A percentile compares a stretch with the other conserved stretches of the same genome.
phyloP scores from a whole-genome alignment of 164 flowering plant species.

The Euptelea pleiosperma region DNA sequence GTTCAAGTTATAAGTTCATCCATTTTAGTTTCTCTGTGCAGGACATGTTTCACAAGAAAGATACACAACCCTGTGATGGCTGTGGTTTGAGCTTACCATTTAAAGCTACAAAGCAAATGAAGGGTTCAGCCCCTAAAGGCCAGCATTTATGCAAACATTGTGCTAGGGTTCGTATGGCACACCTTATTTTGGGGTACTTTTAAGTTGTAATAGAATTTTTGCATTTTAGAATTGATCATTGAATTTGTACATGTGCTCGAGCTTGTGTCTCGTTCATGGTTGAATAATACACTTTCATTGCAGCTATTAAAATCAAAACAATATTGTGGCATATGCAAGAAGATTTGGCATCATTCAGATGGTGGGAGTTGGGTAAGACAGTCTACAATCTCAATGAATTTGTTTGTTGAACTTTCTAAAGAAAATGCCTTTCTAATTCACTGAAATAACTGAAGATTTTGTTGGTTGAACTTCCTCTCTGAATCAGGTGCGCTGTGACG shows the following conservation, averaged over 20 bases:
- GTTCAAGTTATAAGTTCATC: slow-evolving; percentile 3
- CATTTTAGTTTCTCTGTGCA: slow-evolving; percentile 28
- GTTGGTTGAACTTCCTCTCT: slow-evolving; percentile 1
- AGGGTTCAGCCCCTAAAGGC: slow-evolving; percentile 28
- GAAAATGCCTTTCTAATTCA: neutral
- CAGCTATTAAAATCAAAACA: slow-evolving; percentile 81
- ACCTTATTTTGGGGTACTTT: slow-evolving; percentile 1
- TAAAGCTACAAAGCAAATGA: slow-evolving; percentile 47
- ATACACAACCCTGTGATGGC: slow-evolving; percentile 46
- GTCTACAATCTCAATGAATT: neutral
- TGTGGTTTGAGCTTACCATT: slow-evolving; percentile 62
- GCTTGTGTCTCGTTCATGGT: slow-evolving; percentile 1
- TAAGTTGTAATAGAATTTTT: neutral
- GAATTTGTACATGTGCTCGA: neutral
- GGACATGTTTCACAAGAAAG: slow-evolving; percentile 34
- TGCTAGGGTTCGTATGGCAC: slow-evolving; percentile 52
- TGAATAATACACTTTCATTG: slow-evolving; percentile 11
- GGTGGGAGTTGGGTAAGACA: slow-evolving; percentile 86
- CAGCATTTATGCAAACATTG: slow-evolving; percentile 67
- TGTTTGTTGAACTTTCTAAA: no score
- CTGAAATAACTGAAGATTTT: neutral
- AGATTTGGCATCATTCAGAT: slow-evolving; percentile 85
- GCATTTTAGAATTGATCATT: neutral
- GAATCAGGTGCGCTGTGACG: slow-evolving; percentile 80
- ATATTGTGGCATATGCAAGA: slow-evolving; percentile 95